Evolutionary conservation across 306 rosid species (phyloP).

Genomic region (Cucumis melo): DNA sequence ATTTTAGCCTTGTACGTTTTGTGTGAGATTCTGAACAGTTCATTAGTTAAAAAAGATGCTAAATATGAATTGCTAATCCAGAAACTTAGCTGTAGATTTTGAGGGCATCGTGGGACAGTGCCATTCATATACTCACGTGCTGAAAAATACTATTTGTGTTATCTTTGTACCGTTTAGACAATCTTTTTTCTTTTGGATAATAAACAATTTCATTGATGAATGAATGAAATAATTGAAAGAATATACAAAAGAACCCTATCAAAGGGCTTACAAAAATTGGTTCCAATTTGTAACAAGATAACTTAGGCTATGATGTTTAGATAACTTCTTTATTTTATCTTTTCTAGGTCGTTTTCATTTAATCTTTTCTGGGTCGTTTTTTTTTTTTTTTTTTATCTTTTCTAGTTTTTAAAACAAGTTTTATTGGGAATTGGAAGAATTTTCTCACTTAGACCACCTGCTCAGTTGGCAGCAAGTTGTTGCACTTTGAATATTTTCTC

Average conservation of each 20-base stretch:
- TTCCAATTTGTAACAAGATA: no score
- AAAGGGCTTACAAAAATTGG: no score
- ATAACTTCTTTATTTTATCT: no score
- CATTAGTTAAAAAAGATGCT: background rate
- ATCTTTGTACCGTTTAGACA: background rate
- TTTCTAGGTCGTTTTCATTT: no score
- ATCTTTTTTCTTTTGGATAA: no score
- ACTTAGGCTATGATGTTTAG: no score
- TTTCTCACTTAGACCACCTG: background rate
- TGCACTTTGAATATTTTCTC: background rate
- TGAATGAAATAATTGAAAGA: no score
- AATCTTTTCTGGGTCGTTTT: no score
- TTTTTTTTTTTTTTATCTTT: background rate
- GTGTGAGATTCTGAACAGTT: slow-evolving; percentile 1
- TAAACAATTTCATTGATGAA: no score
- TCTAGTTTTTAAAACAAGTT: background rate
- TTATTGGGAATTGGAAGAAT: background rate
- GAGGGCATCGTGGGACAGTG: background rate
- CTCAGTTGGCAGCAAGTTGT: background rate
- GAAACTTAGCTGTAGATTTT: background rate
- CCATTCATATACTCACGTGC: no score
- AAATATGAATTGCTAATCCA: background rate
- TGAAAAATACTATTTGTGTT: background rate
- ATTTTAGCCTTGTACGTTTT: slow-evolving; percentile 88
- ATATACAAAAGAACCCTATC: no score